Conservation (phyloP, 495 filamentous ascomycete species). For the Opeltia flavorubescens region DNA sequence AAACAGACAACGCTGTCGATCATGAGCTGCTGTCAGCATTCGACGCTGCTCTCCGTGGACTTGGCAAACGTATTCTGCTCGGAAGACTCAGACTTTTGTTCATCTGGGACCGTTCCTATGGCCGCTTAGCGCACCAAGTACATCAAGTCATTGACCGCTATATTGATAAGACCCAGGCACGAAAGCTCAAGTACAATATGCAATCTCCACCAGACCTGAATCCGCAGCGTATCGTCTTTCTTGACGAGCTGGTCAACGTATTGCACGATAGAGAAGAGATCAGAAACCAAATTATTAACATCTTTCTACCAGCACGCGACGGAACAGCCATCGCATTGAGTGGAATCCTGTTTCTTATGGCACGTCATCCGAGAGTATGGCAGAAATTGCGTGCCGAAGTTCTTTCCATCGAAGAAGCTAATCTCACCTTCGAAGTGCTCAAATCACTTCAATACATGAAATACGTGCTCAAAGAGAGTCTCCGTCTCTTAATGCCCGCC, state of each 20-base stretch:
- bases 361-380: background rate
- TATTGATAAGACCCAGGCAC: conserved; percentile 26
- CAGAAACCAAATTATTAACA: conserved; percentile 44
- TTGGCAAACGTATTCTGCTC: conserved; percentile 50
- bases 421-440: background rate
- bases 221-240: conserved; percentile 42
- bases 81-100: conserved; percentile 20
- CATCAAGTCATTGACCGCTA: conserved; percentile 35
- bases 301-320: conserved; percentile 35
- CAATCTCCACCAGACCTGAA: background rate
- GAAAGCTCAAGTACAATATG: conserved; percentile 9
- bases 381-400: background rate
- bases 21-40: conserved; percentile 42
- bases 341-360: background rate
- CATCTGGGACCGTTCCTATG: conserved; percentile 27
- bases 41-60: conserved; percentile 48
- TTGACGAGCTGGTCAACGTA: conserved; percentile 43
- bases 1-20: conserved; percentile 32
- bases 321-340: conserved; percentile 26
- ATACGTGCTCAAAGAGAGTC: conserved; percentile 20
- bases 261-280: conserved; percentile 42
- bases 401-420: background rate
- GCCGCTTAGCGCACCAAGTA: conserved; percentile 21
- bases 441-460: conserved; percentile 26
- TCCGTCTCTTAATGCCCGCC: conserved; percentile 42